These are phyloP conservation scores for Cucumis hystrix DNA, from an alignment of 306 rosid genomes.

Conservation along the genomic window DNA sequence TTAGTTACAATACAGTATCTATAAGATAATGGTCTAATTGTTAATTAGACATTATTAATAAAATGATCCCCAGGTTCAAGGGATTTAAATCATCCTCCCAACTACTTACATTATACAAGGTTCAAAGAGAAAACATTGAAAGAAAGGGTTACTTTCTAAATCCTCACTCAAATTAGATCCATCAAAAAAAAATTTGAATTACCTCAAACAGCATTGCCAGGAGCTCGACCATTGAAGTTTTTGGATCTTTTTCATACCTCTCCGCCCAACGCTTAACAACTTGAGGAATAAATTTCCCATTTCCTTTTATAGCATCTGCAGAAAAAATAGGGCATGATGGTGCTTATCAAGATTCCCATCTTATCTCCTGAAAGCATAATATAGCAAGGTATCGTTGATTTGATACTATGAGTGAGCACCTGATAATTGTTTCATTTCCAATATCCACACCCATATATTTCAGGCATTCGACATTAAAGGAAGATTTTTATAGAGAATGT, in stretches of 20 bases:
- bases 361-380: neutral
- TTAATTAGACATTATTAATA: neutral
- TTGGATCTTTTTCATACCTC: constrained; percentile 63
- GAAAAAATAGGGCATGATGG: constrained; percentile 10
- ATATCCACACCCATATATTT: neutral
- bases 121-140: neutral
- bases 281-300: constrained; percentile 52
- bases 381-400: neutral
- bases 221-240: constrained; percentile 70
- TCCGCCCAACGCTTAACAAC: constrained; percentile 26
- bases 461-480: neutral
- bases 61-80: neutral
- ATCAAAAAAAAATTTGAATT: neutral
- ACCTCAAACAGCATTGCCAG: constrained; percentile 81
- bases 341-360: neutral
- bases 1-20: neutral
- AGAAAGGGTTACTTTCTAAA: neutral
- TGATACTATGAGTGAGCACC: neutral
- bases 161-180: neutral
- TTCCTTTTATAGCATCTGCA: constrained; percentile 60
- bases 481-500: neutral
- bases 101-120: neutral
- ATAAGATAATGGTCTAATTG: neutral
- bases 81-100: neutral
- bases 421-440: neutral